Evolutionary conservation across 148 eudicot genomes (phyloP), one percentile per base, ranked within the genome.

Genomic region (Diospyros kaki): DNA sequence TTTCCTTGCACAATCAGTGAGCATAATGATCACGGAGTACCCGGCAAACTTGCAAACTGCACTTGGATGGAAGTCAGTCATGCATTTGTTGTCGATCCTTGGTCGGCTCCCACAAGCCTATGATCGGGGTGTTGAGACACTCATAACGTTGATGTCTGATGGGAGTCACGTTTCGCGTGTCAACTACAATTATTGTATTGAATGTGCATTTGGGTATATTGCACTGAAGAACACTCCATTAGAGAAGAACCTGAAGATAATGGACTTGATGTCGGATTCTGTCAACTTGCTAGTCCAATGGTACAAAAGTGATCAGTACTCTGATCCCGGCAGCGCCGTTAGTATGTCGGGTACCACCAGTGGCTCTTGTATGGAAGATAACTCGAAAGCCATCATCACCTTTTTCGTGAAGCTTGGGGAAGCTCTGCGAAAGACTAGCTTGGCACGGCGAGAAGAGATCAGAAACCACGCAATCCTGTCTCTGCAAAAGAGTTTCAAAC

Each of bases 391-490:
- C 46, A 28, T 56, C 5, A 53, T 62, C 38, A 68, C 71, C 66
- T 75, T 90, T 42, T 95, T 95, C n/a, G 82, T 85, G 39, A 89
- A 84, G 80, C 81, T 92, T 18, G 97, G 96, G 7, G 97, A 95
- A 71, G 86, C 91, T 1, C 75, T 95, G 9, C 74, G 92, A 75
- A 92, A 89, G 73, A 90, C 90, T 11, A 90, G 94, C 80, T 78
- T 95, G 71, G 97, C 99, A 17, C 77, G 99, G 14, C 65, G 99
- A 66, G 99, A 95, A 78, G 99, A 89, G 76, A 83, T 95, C 42
- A 80, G 97, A 75, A 92, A 95, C 81, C 89, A 93, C 39, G 97
- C 99, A 0, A 82, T 95, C 38, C 50, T 73, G 2, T 85, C 96
- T 3, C 80, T 95, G 2, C 84, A 85, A 68, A 90, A 75, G 75